A percentile compares a stretch with the other conserved stretches of the same genome.
Conservation (phyloP, 2,329 filamentous ascomycete species). For the Verticillium nubilum region DNA sequence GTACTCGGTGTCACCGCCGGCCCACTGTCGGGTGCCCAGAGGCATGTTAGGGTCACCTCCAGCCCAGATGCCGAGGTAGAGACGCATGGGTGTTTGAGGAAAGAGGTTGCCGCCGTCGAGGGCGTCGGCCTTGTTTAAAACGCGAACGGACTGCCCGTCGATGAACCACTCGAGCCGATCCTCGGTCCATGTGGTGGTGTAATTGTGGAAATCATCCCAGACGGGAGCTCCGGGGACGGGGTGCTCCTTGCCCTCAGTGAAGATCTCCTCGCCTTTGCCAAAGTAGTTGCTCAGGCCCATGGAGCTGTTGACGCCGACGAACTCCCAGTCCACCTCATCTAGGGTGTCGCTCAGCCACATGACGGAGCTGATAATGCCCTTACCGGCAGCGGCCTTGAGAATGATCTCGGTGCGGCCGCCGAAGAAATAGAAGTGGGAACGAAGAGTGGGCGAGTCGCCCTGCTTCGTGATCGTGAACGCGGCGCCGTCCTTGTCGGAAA, state of each 20-base stretch:
- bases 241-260: constrained; percentile 58
- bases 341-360: constrained; percentile 80
- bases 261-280: constrained; percentile 64
- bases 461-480: constrained; percentile 65
- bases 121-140: constrained; percentile 54
- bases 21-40: constrained; percentile 60
- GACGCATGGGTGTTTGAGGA: constrained; percentile 72
- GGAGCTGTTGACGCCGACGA: constrained; percentile 61
- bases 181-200: constrained; percentile 68
- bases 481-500: constrained; percentile 57
- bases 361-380: constrained; percentile 74
- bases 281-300: constrained; percentile 71
- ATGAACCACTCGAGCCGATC: constrained; percentile 64
- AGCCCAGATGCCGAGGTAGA: constrained; percentile 64
- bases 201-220: constrained; percentile 64
- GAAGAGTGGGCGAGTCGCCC: constrained; percentile 73
- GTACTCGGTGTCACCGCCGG: constrained; percentile 65
- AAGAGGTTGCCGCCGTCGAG: constrained; percentile 54
- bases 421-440: constrained; percentile 79
- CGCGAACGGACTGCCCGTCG: constrained; percentile 61
- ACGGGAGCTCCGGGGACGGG: constrained; percentile 42
- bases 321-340: constrained; percentile 87
- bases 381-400: constrained; percentile 69
- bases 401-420: constrained; percentile 74
- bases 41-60: constrained; percentile 51